A percentile compares a stretch with the other conserved stretches of the same genome.
Evolutionary conservation across 495 filamentous ascomycete genomes (phyloP).

Genomic region (Aspergillus nidulans): DNA sequence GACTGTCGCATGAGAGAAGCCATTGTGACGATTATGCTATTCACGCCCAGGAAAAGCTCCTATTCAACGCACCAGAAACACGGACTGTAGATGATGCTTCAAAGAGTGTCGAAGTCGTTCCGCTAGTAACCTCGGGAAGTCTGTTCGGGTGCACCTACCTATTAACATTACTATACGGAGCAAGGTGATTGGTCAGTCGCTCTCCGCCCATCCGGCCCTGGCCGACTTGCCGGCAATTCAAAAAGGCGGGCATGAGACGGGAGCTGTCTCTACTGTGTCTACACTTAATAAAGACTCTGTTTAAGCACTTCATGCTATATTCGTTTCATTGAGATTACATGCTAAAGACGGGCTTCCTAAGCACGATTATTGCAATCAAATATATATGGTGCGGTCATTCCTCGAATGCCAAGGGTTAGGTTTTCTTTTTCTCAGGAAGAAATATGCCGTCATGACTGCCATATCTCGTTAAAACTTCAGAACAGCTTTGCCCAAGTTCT

Average conservation of each 20-base stretch:
- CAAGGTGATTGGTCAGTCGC: slow-evolving; percentile 39
- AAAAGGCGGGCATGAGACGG: neutral
- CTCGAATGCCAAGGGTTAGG: slow-evolving; percentile 6
- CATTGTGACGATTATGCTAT: slow-evolving; percentile 26
- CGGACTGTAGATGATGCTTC: neutral
- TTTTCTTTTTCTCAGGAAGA: neutral
- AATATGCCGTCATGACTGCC: neutral
- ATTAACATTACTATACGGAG: slow-evolving; percentile 37
- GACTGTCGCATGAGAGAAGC: slow-evolving; percentile 42
- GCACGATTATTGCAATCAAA: neutral
- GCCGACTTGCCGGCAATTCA: slow-evolving; percentile 32
- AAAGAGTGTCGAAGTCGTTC: slow-evolving; percentile 30
- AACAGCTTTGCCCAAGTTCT: slow-evolving; percentile 91
- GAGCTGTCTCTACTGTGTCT: no score
- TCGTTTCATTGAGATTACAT: no score
- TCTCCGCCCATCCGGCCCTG: slow-evolving; percentile 44
- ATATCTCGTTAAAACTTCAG: slow-evolving; percentile 54
- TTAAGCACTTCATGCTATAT: no score
- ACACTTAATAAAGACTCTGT: no score
- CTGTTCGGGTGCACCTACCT: slow-evolving; percentile 19
- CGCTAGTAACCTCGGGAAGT: slow-evolving; percentile 41
- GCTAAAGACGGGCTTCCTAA: no score
- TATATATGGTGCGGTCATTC: neutral
- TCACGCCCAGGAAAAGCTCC: slow-evolving; percentile 16
- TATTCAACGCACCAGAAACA: slow-evolving; percentile 6